phyloP scores from a whole-genome alignment of 805 yeast species.

The Saturnispora bothae region DNA sequence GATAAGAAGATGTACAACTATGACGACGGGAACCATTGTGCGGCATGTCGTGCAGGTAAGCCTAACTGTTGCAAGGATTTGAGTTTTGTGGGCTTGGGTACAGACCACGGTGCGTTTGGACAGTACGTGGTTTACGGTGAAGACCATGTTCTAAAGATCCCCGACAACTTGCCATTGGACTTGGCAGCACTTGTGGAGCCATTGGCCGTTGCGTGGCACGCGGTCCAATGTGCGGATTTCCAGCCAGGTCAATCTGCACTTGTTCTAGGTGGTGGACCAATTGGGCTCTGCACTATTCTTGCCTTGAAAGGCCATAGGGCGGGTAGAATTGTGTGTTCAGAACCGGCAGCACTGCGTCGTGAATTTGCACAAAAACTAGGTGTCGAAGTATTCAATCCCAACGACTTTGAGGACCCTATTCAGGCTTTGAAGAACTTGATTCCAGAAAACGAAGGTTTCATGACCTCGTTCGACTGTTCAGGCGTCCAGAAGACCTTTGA shows the following conservation, averaged over 20 bases:
- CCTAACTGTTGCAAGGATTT: constrained; percentile 37
- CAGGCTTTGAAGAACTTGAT: constrained; percentile 28
- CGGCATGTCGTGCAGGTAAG: constrained; percentile 33
- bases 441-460: constrained; percentile 37
- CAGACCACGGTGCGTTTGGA: constrained; percentile 37
- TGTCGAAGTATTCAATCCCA: constrained; percentile 43
- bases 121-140: constrained; percentile 30
- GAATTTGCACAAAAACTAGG: constrained; percentile 43
- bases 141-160: constrained; percentile 27
- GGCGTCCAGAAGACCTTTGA: constrained; percentile 45
- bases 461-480: constrained; percentile 43
- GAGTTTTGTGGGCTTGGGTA: constrained; percentile 40
- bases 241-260: constrained; percentile 35
- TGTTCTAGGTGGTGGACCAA: constrained; percentile 54
- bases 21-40: constrained; percentile 27
- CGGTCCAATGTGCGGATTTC: constrained; percentile 38
- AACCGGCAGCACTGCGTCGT: constrained; percentile 53
- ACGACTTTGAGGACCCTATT: constrained; percentile 29
- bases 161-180: constrained; percentile 25
- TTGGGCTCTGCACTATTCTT: constrained; percentile 48
- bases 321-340: constrained; percentile 45
- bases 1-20: constrained; percentile 24
- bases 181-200: constrained; percentile 47
- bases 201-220: constrained; percentile 51
- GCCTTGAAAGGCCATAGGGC: constrained; percentile 41